Conservation (phyloP, 2,329 filamentous ascomycete species). For the Epichloe uncinata region DNA sequence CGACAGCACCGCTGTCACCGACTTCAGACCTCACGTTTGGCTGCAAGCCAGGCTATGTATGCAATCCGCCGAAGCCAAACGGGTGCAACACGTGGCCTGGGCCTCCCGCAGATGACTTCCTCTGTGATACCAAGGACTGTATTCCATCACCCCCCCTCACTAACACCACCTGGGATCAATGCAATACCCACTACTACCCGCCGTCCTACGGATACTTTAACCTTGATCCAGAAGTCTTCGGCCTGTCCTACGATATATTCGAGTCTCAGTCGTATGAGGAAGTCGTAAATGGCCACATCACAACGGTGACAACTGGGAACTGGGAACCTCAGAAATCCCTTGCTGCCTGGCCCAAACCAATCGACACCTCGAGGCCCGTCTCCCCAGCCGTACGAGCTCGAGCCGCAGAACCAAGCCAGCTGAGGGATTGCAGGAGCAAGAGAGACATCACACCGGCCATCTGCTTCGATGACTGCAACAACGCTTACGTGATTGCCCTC, state of each 20-base stretch:
- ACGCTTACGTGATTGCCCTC: conserved; percentile 36
- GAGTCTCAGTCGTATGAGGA: conserved; percentile 26
- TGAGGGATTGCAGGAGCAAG: conserved; percentile 17
- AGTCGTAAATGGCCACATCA: conserved; percentile 22
- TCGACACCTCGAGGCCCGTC: not conserved
- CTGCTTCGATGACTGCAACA: conserved; percentile 43
- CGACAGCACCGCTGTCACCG: conserved; percentile 17
- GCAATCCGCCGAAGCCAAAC: conserved; percentile 34
- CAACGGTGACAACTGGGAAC: conserved; percentile 39
- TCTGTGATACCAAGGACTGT: conserved; percentile 34
- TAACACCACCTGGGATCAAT: conserved; percentile 28
- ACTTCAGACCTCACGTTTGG: conserved; percentile 38
- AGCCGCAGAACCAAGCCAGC: not conserved
- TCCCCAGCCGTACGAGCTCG: not conserved
- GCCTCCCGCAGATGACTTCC: conserved; percentile 30
- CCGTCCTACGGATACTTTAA: conserved; percentile 45
- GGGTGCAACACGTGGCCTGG: conserved; percentile 38
- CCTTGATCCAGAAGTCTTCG: conserved; percentile 47
- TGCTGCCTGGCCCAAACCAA: conserved; percentile 16
- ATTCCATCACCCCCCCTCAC: conserved; percentile 25
- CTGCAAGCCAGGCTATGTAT: conserved; percentile 38
- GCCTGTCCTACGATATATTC: conserved; percentile 50
- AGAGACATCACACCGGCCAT: conserved; percentile 29
- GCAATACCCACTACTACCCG: conserved; percentile 37
- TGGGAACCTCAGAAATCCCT: conserved; percentile 38